These are phyloP conservation scores for Alopecurus myosuroides DNA, from an alignment of 176 grass and related monocot genomes.

Conservation along the genomic window DNA sequence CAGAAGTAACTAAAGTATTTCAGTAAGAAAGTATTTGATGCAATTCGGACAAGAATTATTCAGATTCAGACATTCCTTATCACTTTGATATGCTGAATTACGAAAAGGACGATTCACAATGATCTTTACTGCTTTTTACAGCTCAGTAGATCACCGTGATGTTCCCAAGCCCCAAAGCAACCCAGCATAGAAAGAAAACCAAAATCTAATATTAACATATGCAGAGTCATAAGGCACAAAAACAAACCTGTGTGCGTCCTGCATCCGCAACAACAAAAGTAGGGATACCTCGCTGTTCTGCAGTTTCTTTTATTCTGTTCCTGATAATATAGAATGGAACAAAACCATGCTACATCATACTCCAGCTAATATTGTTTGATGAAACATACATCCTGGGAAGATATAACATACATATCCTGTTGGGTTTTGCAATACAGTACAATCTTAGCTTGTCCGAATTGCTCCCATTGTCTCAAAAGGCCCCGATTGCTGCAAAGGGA, in stretches of 20 bases:
- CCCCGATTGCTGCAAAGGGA: conserved; percentile 53
- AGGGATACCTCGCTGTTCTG: conserved; percentile 70
- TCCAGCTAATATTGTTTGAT: conserved; percentile 1
- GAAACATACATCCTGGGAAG: background rate
- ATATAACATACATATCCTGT: conserved; percentile 75
- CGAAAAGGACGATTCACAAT: background rate
- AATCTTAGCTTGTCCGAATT: conserved; percentile 94
- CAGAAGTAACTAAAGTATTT: background rate
- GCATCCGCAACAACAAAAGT: conserved; percentile 95
- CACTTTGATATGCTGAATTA: conserved; percentile 10
- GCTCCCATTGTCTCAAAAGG: conserved; percentile 91
- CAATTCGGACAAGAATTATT: too few species aligned
- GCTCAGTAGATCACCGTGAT: background rate
- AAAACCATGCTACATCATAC: background rate
- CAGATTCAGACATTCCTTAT: background rate
- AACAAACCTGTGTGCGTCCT: conserved; percentile 78
- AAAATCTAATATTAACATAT: background rate
- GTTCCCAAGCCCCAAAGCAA: background rate
- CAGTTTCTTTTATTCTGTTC: conserved; percentile 83
- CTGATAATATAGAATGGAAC: conserved; percentile 25
- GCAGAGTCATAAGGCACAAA: background rate
- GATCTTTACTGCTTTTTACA: background rate
- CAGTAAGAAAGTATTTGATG: too few species aligned
- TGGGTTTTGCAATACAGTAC: conserved; percentile 93
- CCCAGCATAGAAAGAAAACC: background rate